phyloP scores from a whole-genome alignment of 108 stramenopile species.

The Cyclostephanos tholiformis region DNA sequence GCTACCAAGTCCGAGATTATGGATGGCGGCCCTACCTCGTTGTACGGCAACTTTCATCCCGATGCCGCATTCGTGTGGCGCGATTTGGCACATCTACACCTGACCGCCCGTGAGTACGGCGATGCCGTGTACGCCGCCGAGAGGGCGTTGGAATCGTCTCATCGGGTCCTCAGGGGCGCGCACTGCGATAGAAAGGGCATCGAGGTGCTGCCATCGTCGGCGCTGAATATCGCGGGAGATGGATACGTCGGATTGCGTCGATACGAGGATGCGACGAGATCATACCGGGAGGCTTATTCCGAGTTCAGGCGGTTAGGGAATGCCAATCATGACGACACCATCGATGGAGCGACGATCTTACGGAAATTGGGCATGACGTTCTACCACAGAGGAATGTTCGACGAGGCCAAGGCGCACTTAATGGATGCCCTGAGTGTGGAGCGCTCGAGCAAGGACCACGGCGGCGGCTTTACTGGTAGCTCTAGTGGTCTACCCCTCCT shows the following conservation, averaged over 20 bases:
- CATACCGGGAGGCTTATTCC: constrained; percentile 40
- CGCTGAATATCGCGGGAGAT: constrained; percentile 34
- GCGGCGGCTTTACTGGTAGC: constrained; percentile 13
- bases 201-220: constrained; percentile 14
- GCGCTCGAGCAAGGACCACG: constrained; percentile 12
- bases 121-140: constrained; percentile 35
- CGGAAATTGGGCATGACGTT: constrained; percentile 32
- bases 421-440: constrained; percentile 31
- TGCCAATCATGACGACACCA: not conserved
- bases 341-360: constrained; percentile 34
- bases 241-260: constrained; percentile 24
- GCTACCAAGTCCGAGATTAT: not conserved
- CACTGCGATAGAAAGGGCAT: constrained; percentile 10
- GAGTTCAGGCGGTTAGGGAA: constrained; percentile 20
- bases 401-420: constrained; percentile 31
- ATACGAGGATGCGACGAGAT: constrained; percentile 33
- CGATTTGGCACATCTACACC: constrained; percentile 35
- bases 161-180: constrained; percentile 1
- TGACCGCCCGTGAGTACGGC: constrained; percentile 15
- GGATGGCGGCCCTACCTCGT: not conserved
- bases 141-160: constrained; percentile 27
- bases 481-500: constrained; percentile 22
- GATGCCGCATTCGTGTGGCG: constrained; percentile 39
- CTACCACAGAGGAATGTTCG: constrained; percentile 22
- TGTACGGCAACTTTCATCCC: constrained; percentile 10